A percentile compares a stretch with the other conserved stretches of the same genome.
Conservation (phyloP, 2,329 filamentous ascomycete genomes). For the Escovopsis sp. region DNA sequence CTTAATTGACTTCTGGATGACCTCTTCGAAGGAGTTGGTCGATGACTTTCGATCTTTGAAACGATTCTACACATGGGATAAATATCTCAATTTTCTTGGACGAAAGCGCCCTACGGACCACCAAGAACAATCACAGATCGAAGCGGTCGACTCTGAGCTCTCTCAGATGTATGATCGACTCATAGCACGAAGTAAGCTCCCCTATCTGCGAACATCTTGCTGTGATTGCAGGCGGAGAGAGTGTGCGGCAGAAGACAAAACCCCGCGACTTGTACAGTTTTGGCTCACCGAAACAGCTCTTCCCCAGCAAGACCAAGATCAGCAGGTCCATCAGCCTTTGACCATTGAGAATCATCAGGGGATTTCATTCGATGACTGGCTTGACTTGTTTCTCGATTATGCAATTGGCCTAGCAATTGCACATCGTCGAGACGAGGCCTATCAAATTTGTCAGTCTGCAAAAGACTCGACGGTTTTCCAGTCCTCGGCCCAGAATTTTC, state of each 20-base stretch:
- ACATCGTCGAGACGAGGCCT: constrained; percentile 55
- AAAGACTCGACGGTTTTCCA: constrained; percentile 72
- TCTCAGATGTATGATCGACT: constrained; percentile 41
- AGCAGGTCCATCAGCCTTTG: constrained; percentile 10
- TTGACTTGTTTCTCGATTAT: constrained; percentile 81
- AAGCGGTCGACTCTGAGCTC: constrained; percentile 27
- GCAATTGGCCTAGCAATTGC: constrained; percentile 58
- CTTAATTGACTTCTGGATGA: constrained; percentile 39
- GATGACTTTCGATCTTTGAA: constrained; percentile 49
- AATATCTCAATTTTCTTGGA: constrained; percentile 43
- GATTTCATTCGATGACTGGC: constrained; percentile 70
- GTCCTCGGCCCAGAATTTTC: constrained; percentile 50
- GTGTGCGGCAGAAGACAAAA: too few relatives aligned
- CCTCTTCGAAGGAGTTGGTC: constrained; percentile 40
- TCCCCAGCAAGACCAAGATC: constrained; percentile 10
- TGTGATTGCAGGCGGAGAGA: not conserved
- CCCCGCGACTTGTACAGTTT: too few relatives aligned
- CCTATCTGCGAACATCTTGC: not conserved
- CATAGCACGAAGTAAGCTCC: constrained; percentile 30
- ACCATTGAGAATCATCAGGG: constrained; percentile 45
- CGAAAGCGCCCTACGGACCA: constrained; percentile 12
- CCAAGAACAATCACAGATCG: constrained; percentile 8
- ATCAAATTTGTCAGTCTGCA: constrained; percentile 64
- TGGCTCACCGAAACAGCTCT: constrained; percentile 12
- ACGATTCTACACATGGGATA: constrained; percentile 51